A percentile compares a stretch with the other conserved stretches of the same genome.
phyloP scores from a whole-genome alignment of 2,329 filamentous ascomycete species.

The Fusarium secorum region DNA sequence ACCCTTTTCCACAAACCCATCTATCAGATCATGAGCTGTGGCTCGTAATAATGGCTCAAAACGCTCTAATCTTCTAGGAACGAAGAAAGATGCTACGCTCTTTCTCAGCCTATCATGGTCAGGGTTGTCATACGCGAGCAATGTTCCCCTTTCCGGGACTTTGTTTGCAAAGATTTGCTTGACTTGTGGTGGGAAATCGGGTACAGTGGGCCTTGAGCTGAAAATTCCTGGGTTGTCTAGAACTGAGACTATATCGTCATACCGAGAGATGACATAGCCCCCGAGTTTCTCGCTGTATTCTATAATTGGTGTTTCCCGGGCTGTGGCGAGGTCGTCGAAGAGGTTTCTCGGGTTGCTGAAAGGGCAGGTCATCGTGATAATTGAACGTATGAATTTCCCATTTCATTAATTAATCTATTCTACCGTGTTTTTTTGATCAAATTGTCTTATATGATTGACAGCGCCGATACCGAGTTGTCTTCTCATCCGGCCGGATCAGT shows the following conservation, averaged over 20 bases:
- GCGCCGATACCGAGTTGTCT: background rate
- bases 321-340: background rate
- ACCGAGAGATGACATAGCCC: background rate
- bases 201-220: background rate
- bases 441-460: background rate
- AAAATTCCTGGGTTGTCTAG: background rate
- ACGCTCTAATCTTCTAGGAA: background rate
- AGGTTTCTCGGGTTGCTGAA: background rate
- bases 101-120: background rate
- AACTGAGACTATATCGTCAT: background rate
- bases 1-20: background rate
- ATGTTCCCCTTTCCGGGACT: background rate
- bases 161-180: background rate
- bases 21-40: background rate
- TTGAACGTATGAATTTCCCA: accelerated
- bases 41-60: background rate
- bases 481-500: background rate
- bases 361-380: background rate
- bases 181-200: background rate
- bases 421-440: accelerated
- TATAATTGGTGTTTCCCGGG: background rate
- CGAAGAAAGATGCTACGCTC: background rate
- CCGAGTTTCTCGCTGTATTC: background rate
- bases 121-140: background rate
- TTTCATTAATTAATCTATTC: accelerated